These are phyloP conservation scores for Cornus controversa DNA, from an alignment of 148 eudicot species.

Conservation along the genomic window DNA sequence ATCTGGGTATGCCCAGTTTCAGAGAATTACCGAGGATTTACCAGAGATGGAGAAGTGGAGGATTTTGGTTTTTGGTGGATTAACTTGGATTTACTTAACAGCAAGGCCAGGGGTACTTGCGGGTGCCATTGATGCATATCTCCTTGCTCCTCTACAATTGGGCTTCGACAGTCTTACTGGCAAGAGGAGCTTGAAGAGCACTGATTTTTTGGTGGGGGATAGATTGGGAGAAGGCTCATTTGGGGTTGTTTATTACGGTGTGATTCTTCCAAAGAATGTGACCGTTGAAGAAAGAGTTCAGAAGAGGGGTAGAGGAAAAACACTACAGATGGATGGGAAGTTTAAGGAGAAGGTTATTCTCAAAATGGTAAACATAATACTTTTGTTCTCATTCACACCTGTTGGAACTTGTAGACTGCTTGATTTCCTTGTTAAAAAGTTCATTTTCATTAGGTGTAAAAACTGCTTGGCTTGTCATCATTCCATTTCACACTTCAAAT, in stretches of 20 bases:
- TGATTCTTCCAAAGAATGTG: constrained; percentile 64
- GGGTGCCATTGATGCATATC: constrained; percentile 83
- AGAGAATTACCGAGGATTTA: constrained; percentile 37
- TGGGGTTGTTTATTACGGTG: constrained; percentile 88
- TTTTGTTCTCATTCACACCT: neutral
- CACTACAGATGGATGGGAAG: constrained; percentile 43
- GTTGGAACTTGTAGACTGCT: neutral
- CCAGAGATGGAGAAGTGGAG: constrained; percentile 76
- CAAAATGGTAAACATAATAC: constrained; percentile 54
- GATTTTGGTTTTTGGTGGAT: constrained; percentile 48
- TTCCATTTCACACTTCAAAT: neutral
- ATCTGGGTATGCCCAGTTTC: constrained; percentile 44
- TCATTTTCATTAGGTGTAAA: neutral
- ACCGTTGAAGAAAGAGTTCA: constrained; percentile 39
- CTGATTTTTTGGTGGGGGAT: constrained; percentile 66
- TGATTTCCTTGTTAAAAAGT: neutral
- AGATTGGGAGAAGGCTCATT: constrained; percentile 89
- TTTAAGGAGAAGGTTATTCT: constrained; percentile 89
- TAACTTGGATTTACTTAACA: constrained; percentile 82
- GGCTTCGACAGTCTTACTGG: constrained; percentile 67
- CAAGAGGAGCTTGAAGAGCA: constrained; percentile 61
- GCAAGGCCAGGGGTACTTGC: constrained; percentile 87
- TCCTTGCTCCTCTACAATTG: constrained; percentile 78
- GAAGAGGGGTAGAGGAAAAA: constrained; percentile 39
- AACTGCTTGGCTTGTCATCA: constrained; percentile 1